A percentile compares a stretch with the other conserved stretches of the same genome.
Evolutionary conservation across 2,329 filamentous ascomycete genomes (phyloP).

Genomic region (Nigrospora oryzae): DNA sequence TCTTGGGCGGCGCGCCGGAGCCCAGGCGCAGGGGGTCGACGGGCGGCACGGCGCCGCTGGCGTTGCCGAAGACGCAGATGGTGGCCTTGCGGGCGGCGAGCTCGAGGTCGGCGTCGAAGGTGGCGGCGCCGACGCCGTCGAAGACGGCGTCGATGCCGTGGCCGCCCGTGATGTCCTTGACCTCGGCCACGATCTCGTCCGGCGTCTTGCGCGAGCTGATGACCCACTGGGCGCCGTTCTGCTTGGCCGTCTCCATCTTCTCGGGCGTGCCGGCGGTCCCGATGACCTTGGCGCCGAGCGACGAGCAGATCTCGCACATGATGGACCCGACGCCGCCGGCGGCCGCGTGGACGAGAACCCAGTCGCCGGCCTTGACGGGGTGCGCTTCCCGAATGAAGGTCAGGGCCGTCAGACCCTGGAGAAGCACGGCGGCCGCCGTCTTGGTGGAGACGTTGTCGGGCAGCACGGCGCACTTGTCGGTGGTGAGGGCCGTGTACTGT

Average conservation of each 20-base stretch:
- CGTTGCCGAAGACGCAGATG: constrained; percentile 74
- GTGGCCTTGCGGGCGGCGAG: constrained; percentile 69
- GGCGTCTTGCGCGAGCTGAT: constrained; percentile 53
- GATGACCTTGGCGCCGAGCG: constrained; percentile 68
- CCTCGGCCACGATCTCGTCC: constrained; percentile 49
- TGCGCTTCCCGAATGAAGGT: constrained; percentile 71
- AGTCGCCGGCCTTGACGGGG: constrained; percentile 68
- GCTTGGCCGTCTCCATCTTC: constrained; percentile 62
- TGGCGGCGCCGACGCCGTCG: constrained; percentile 78
- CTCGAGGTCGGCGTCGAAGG: constrained; percentile 72
- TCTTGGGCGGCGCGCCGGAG: constrained; percentile 47
- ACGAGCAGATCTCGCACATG: constrained; percentile 65
- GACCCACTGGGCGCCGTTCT: constrained; percentile 62
- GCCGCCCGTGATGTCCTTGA: constrained; percentile 62
- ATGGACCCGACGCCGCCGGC: constrained; percentile 74
- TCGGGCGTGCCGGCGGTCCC: constrained; percentile 67
- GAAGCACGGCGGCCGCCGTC: constrained; percentile 57
- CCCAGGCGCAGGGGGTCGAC: constrained; percentile 47
- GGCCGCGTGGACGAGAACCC: constrained; percentile 77
- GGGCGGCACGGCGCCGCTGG: constrained; percentile 68
- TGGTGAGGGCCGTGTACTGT: constrained; percentile 45
- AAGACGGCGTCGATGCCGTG: constrained; percentile 71
- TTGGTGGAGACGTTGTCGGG: constrained; percentile 54
- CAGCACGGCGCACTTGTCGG: constrained; percentile 49
- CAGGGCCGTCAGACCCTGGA: constrained; percentile 78